phyloP scores from a whole-genome alignment of 768 basidiomycete genomes.

The Phallus indusiatus region DNA sequence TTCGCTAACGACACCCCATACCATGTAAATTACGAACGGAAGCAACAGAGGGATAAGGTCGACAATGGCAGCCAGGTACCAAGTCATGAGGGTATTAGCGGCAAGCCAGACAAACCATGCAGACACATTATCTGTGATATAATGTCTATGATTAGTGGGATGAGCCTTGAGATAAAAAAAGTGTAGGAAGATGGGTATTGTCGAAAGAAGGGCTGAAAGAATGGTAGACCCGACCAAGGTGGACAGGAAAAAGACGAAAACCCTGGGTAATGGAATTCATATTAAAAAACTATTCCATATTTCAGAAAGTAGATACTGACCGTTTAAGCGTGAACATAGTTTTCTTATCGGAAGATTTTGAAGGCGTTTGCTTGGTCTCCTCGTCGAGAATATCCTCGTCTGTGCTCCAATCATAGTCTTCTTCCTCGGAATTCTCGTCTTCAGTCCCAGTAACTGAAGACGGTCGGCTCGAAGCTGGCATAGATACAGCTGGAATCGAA shows the following conservation, averaged over 20 bases:
- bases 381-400: constrained; percentile 70
- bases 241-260: constrained; percentile 55
- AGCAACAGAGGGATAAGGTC: constrained; percentile 54
- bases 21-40: constrained; percentile 41
- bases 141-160: constrained; percentile 37
- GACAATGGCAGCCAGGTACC: constrained; percentile 66
- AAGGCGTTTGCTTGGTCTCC: constrained; percentile 47
- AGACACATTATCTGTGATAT: constrained; percentile 55
- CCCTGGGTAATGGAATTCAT: constrained; percentile 25
- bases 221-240: constrained; percentile 65
- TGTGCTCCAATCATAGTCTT: constrained; percentile 68
- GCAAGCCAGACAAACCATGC: constrained; percentile 82
- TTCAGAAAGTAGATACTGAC: neutral
- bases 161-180: constrained; percentile 63
- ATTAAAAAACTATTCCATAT: neutral
- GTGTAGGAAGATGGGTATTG: constrained; percentile 54
- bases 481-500: neutral
- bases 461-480: constrained; percentile 11
- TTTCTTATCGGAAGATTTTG: constrained; percentile 40
- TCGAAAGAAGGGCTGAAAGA: constrained; percentile 49
- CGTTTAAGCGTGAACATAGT: constrained; percentile 29
- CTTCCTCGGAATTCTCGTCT: constrained; percentile 45
- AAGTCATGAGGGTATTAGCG: constrained; percentile 66
- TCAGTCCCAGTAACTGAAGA: constrained; percentile 45
- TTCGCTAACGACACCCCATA: constrained; percentile 75